Base-by-base conservation (phyloP, 352 stramenopile species). In the Globisporangium heterothallicum region DNA sequence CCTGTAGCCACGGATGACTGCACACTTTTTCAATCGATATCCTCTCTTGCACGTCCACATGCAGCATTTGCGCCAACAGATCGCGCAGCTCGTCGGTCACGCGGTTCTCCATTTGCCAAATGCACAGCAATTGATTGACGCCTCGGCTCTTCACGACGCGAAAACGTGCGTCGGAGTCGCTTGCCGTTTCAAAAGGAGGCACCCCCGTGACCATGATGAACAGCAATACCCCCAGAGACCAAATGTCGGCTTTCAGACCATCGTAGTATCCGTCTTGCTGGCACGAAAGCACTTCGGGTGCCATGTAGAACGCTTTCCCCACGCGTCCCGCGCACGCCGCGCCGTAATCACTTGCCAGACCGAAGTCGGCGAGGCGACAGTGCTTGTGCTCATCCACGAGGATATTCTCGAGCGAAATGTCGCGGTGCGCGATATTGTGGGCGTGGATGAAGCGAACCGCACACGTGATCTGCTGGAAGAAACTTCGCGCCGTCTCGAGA, bases 281-380 rank as follows among this genome's bases (percentile, higher is more conserved):
- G 32, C 42, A 42, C 21, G 44, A n/a, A 42, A 74, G 66, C 30
- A 87, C 76, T 43, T 87, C 76, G 0, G 76, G 76, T 0, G 76
- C 76, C 76, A 88, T 85, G 50, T 85, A 88, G 55, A 85, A 80
- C 14, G 61, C 34, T 47, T 85, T 85, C 10, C 76, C 76, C 10
- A 84, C 76, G 10, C 74, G 61, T 0, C 74, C 74, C 16, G 30
- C 38, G 56, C 71, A 82, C 49, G 49, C 43, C 0, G 50, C 54
- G 4, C 74, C 76, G 2, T 59, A 41, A 26, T 70, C 64, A 40
- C 61, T 73, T 41, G 76, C 63, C 14, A 88, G 63, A 6, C 76
- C 76, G 61, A 88, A 83, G 50, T 88, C 76, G 4, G 58, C 67
- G 2, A 80, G 58, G 18, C 74, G 69, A 34, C 74, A 88, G 13